A percentile compares a stretch with the other conserved stretches of the same genome.
Conservation (phyloP, 345 rosid species). For the Citrus trifoliata region DNA sequence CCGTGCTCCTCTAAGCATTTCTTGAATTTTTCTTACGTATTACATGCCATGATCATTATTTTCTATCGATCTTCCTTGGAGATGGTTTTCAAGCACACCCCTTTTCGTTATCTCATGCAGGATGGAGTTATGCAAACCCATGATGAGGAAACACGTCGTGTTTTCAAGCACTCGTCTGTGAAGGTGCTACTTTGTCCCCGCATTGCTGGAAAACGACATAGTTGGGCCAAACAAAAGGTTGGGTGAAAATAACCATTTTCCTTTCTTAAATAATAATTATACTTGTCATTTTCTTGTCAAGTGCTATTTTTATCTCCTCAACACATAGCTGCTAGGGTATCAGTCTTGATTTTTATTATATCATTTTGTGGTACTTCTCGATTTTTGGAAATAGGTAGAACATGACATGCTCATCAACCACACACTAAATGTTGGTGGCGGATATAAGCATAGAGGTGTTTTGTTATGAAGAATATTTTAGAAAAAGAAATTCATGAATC, state of each 20-base stretch:
- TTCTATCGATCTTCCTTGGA: neutral
- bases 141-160: constrained; percentile 95
- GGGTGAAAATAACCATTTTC: constrained; percentile 9
- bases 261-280: neutral
- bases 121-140: constrained; percentile 96
- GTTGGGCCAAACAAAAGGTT: constrained; percentile 91
- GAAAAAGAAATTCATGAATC: neutral
- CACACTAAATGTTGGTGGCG: neutral
- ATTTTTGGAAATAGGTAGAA: neutral
- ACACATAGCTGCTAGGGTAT: neutral
- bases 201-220: constrained; percentile 85
- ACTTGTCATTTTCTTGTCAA: too few relatives aligned
- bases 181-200: constrained; percentile 93
- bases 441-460: neutral
- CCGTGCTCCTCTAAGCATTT: neutral
- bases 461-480: neutral
- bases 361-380: neutral
- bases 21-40: neutral
- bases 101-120: constrained; percentile 38
- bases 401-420: neutral
- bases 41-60: neutral
- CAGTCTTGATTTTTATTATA: neutral
- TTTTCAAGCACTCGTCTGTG: constrained; percentile 91
- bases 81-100: neutral
- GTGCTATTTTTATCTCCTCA: neutral